phyloP scores from a whole-genome alignment of 2,329 filamentous ascomycete species.

The Hawksworthiomyces lignivorus region DNA sequence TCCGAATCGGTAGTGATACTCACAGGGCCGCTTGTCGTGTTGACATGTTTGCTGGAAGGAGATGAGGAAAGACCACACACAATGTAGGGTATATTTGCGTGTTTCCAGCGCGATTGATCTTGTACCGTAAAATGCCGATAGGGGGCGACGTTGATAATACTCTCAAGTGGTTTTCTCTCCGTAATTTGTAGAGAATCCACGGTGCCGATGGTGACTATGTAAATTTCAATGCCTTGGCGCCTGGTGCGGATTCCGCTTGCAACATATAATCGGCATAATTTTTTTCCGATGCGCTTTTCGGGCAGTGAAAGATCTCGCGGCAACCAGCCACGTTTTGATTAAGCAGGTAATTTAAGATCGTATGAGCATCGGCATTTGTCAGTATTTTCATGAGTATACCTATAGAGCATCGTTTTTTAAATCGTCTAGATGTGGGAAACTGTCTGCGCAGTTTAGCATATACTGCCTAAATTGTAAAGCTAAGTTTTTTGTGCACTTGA shows the following conservation, averaged over 20 bases:
- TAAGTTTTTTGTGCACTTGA: no score
- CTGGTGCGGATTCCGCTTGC: neutral
- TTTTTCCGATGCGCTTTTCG: no score
- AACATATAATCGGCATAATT: no score
- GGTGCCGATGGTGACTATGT: no score
- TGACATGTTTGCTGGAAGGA: conserved; percentile 26
- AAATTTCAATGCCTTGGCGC: conserved; percentile 9
- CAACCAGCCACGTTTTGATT: conserved; percentile 1
- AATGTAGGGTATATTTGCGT: neutral
- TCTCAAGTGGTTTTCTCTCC: neutral
- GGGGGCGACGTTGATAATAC: neutral
- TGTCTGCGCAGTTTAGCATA: no score
- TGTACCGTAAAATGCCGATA: neutral
- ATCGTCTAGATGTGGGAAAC: no score
- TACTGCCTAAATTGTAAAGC: no score
- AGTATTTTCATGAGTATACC: no score
- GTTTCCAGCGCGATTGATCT: neutral
- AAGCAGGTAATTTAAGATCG: no score
- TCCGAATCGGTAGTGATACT: conserved; percentile 21
- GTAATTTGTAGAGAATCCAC: neutral
- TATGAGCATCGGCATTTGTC: no score
- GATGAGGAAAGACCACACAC: neutral
- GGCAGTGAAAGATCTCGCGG: no score
- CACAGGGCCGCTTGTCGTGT: conserved; percentile 44
- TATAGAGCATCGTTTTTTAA: no score